Base-by-base conservation (phyloP, 2,329 filamentous ascomycete species). In the Colletotrichum sp. region DNA sequence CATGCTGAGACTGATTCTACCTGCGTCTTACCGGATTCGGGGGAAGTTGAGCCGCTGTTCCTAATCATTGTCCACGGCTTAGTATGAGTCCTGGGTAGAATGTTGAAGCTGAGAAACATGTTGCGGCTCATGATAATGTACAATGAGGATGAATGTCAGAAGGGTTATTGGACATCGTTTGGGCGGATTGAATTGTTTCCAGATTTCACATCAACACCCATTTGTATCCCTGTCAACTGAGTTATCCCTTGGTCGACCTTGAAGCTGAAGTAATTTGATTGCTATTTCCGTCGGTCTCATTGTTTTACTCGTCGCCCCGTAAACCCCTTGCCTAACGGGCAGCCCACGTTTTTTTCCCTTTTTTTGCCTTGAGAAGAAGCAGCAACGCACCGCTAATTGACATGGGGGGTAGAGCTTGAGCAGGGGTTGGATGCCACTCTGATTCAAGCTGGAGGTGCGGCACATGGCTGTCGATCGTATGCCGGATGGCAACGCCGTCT, bases 381-480 rank as follows among this genome's bases (percentile, higher is more conserved):
- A 69, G 16, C 21, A 59, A 54, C 55, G 72, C 72, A 63, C 72
- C 68, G 62, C 72, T 51, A 47, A 67, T 67, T 51, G 18, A 36
- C 16, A 47, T 21, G 34, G 43, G 24, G 34, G 43, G 36, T 29
- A 47, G 51, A 21, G 51, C 18, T 51, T 24, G 24, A 21, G 36
- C 36, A 38, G 59, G 70, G 47, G 55, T 62, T 11, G 13, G 36
- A 31, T 36, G 24, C 33, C 55, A 70, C 24, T 66, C 66, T 64
- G 38, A 34, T 58, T 69, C 34, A 34, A 55, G n/a, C 18, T 64
- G 59, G 59, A 72, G 34, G 43, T 66, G 62, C 62, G 62, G 63
- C 68, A 71, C 62, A 63, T 67, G 71, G 67, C 29, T 67, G 72
- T 66, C 57, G 72, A 73, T 67, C 62, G 62, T 58, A 54, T 58